A percentile compares a stretch with the other conserved stretches of the same genome.
phyloP scores from a whole-genome alignment of 163 green algal genomes.

The Botryococcus braunii region DNA sequence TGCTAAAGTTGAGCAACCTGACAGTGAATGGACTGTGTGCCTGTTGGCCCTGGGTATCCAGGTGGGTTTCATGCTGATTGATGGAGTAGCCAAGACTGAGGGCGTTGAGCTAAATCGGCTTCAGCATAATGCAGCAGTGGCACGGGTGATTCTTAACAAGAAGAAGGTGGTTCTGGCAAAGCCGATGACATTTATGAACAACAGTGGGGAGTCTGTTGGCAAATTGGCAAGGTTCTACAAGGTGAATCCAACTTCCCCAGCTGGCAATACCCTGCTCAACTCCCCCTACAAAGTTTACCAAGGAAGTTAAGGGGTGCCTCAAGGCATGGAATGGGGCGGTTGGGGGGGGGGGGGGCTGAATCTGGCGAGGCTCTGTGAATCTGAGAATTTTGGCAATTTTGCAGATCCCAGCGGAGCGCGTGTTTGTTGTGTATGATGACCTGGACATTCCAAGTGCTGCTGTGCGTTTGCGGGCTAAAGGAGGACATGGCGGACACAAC shows the following conservation, averaged over 20 bases:
- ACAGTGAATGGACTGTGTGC: too few relatives aligned
- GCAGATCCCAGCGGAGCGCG: conserved; percentile 37
- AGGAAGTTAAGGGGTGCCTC: neutral
- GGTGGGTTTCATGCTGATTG: conserved; percentile 31
- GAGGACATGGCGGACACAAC: conserved; percentile 90
- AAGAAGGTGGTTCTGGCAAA: conserved; percentile 78
- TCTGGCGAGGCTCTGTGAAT: too few relatives aligned
- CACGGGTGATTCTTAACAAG: conserved; percentile 21
- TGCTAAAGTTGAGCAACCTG: too few relatives aligned
- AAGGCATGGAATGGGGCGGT: neutral
- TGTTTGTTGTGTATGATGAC: conserved; percentile 87
- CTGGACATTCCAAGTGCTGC: conserved; percentile 65
- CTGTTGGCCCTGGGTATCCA: too few relatives aligned
- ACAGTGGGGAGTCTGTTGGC: conserved; percentile 66
- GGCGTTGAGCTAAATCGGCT: conserved; percentile 24
- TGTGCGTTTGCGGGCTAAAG: conserved; percentile 62
- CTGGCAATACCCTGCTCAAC: conserved; percentile 5
- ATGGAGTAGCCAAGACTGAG: conserved; percentile 18
- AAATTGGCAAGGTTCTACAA: conserved; percentile 72
- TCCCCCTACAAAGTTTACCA: neutral
- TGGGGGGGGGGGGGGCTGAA: too few relatives aligned
- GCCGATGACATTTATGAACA: conserved; percentile 91
- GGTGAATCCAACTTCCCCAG: conserved; percentile 6
- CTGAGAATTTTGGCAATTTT: neutral
- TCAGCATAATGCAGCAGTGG: conserved; percentile 59